Conservation (phyloP, 2,329 filamentous ascomycete species). For the Dactylellina haptotyla region DNA sequence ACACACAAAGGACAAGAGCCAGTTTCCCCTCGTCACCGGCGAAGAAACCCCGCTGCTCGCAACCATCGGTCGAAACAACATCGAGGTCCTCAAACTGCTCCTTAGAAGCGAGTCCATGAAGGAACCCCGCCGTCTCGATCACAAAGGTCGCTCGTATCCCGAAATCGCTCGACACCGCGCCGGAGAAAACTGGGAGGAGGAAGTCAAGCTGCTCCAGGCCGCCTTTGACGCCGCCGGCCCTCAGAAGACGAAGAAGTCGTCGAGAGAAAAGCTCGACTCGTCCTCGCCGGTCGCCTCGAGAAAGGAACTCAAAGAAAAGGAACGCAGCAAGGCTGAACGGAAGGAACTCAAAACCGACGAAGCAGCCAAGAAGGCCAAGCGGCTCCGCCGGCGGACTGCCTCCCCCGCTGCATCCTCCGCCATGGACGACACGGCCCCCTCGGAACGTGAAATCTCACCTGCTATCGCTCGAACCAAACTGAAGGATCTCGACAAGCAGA, state of each 20-base stretch:
- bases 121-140: constrained; percentile 79
- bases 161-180: constrained; percentile 84
- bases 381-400: constrained; percentile 40
- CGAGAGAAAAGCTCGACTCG: constrained; percentile 28
- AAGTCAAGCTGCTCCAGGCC: constrained; percentile 81
- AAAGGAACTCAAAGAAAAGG: constrained; percentile 39
- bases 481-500: constrained; percentile 54
- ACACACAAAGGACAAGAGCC: constrained; percentile 54
- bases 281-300: constrained; percentile 44
- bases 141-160: constrained; percentile 81
- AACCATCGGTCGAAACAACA: constrained; percentile 87
- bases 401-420: constrained; percentile 41
- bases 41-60: constrained; percentile 92
- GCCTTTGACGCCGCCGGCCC: constrained; percentile 70
- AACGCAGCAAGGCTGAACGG: constrained; percentile 32
- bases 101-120: constrained; percentile 73
- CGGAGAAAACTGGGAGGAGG: constrained; percentile 89
- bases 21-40: constrained; percentile 66
- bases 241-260: constrained; percentile 37
- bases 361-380: constrained; percentile 47
- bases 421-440: constrained; percentile 47
- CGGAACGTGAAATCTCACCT: constrained; percentile 48
- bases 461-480: constrained; percentile 47
- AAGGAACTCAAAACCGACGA: constrained; percentile 36
- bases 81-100: constrained; percentile 83